Base-by-base conservation (phyloP, 129 eudicot genomes). In the Chrysanthemum makinoi region DNA sequence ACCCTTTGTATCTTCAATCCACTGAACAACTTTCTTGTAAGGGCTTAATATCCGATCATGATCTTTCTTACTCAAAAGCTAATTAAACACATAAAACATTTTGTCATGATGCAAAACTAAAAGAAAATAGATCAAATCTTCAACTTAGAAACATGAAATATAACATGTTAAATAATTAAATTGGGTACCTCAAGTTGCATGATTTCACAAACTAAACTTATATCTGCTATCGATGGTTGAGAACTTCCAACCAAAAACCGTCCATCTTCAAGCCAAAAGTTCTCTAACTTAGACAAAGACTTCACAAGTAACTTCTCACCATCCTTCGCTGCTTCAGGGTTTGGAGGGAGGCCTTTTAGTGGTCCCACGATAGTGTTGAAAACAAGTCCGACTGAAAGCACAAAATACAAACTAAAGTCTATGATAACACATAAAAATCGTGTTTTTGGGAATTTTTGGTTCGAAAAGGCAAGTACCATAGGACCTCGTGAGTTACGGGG, bases 181-280 rank as follows among this genome's bases (percentile, higher is more conserved):
- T 61, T 22, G 12, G 10, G 72, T 69, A 92, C 98, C 98, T 88
- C 82, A 65, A 92, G 85, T 82, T 92, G 91, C 94, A 92, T 82
- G 64, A 92, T 68, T 75, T 92, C 96, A 81, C 96, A 89, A 43
- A 81, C 94, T 73, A 92, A 83, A 76, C 89, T 77, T 48, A 92
- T 85, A 80, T 92, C 98, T 65, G 95, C 98, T 59, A 92, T 85
- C 8, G 98, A 88, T 66, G 98, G 98, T 81, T 84, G 76, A 0
- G 72, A 51, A 63, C 80, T 80, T 54, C 96, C 96, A 11, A 81
- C 82, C 83, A 92, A 80, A 82, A 91, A 91, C 7, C 70, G 84
- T 2, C 88, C 89, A 6, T 81, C 94, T 88, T 69, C 82, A 47
- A 91, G 84, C 97, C 97, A 91, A 61, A 80, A 46, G 12, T 81